Evolutionary conservation across 2,329 filamentous ascomycete genomes (phyloP), one percentile per base, ranked within the genome.

Genomic region (Apiospora sp.): DNA sequence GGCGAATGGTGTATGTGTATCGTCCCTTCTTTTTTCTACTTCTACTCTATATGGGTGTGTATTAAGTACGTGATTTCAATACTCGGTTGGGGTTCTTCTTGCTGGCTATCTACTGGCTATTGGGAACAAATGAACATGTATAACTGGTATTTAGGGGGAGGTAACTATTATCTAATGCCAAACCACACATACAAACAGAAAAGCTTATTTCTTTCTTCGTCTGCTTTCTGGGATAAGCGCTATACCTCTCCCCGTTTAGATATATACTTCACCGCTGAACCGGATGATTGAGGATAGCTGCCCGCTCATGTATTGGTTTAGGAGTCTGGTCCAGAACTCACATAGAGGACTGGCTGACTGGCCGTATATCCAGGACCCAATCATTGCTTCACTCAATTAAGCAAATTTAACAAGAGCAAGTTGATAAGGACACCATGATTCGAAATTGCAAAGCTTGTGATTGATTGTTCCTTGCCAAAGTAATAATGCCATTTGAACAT

Each of bases 1-100:
- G 58, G 58, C 58, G 34, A 64, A 64, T 41, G 58, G 58, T 41
- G 58, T 41, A n/a, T 41, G 34, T 41, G 34, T 64, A 41, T 12
- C 34, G 34, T 64, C 10, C 7, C 12, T 41, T 37, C 41, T 12
- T 0, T 12, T 41, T n/a, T 41, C 22, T n/a, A 61, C 27, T 30
- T 30, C 27, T 2, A 30, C 27, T 30, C 27, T 64, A 41, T n/a
- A 7, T 2, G 30, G 22, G 58, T 3, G 34, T 64, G 4, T 4
- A 24, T 41, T 14, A 49, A 2, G 12, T 46, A 43, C 5, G 22
- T 49, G n/a, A 51, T 24, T 51, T 51, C 46, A 24, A 30, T 37
- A 13, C 27, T 30, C 27, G 4, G 27, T 61, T 6, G 37, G 54
- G 54, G 7, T 12, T 49, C 7, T 19, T 48, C 27, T 30, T 30